Percentiles rank a stretch among this genome's conserved stretches.
phyloP scores from a whole-genome alignment of 164 flowering plant genomes.

The Vitis riparia region DNA sequence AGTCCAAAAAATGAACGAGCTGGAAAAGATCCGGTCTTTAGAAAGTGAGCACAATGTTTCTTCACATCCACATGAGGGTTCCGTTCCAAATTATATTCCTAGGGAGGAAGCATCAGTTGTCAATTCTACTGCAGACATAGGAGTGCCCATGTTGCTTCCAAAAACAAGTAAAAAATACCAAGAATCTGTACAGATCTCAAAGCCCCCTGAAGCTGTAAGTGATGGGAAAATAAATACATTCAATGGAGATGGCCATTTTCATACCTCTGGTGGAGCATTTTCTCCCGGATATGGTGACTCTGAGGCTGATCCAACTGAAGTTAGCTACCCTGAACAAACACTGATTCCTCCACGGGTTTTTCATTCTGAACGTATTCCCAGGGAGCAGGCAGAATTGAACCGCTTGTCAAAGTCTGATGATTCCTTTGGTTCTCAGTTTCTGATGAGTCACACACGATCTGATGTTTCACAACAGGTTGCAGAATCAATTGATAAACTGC shows the following conservation, averaged over 20 bases:
- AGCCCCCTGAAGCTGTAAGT: conserved; percentile 22
- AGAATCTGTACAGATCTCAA: conserved; percentile 25
- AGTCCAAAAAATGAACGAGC: conserved; percentile 27
- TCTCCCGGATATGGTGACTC: conserved; percentile 35
- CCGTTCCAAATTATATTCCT: conserved; percentile 15
- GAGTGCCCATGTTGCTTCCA: conserved; percentile 17
- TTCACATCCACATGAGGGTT: conserved; percentile 26
- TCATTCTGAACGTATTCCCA: conserved; percentile 66
- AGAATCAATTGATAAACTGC: conserved; percentile 41
- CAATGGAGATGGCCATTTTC: conserved; percentile 33
- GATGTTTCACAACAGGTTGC: conserved; percentile 32
- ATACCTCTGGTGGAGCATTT: conserved; percentile 28
- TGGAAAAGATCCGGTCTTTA: conserved; percentile 21
- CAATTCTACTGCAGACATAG: conserved; percentile 19
- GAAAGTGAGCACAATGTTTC: conserved; percentile 30
- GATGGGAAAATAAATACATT: conserved; percentile 24
- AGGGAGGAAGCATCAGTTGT: conserved; percentile 27
- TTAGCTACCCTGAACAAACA: conserved; percentile 42
- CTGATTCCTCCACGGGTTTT: conserved; percentile 53
- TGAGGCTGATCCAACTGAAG: conserved; percentile 44
- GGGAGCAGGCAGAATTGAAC: conserved; percentile 62
- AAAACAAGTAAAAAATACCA: conserved; percentile 19
- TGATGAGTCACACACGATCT: conserved; percentile 41
- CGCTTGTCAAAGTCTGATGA: conserved; percentile 85
- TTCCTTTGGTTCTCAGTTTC: conserved; percentile 56